A percentile compares a stretch with the other conserved stretches of the same genome.
These are phyloP conservation scores for Pythium pyrilobum DNA, from an alignment of 352 stramenopile genomes.

Conservation along the genomic window DNA sequence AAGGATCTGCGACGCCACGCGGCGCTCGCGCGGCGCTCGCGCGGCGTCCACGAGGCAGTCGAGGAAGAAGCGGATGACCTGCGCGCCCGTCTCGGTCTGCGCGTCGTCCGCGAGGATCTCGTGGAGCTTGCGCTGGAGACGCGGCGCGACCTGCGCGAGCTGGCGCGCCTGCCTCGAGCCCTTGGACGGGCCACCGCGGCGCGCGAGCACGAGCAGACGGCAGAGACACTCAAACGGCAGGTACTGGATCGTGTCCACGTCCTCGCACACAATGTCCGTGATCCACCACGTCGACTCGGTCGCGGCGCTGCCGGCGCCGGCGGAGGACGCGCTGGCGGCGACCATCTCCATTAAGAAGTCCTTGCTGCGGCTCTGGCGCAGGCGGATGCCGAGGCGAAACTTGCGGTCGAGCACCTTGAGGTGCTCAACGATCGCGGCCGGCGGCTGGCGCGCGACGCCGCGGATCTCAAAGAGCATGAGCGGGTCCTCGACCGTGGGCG, in stretches of 20 bases:
- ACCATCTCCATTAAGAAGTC: slow-evolving; percentile 90
- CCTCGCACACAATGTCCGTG: slow-evolving; percentile 82
- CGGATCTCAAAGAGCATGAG: slow-evolving; percentile 72
- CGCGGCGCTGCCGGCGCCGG: slow-evolving; percentile 3
- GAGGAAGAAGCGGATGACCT: slow-evolving; percentile 68
- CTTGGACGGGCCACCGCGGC: slow-evolving; percentile 15
- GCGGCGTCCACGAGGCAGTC: slow-evolving; percentile 63
- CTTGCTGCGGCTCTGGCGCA: slow-evolving; percentile 68
- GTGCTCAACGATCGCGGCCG: slow-evolving; percentile 69
- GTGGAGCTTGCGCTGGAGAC: slow-evolving; percentile 47
- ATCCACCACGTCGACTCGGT: slow-evolving; percentile 65
- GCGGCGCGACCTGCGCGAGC: slow-evolving; percentile 37
- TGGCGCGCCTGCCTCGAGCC: slow-evolving; percentile 15
- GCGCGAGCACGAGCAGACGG: slow-evolving; percentile 65
- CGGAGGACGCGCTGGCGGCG: slow-evolving; percentile 17
- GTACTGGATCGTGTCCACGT: slow-evolving; percentile 78
- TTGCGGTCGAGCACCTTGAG: slow-evolving; percentile 61
- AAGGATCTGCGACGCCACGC: slow-evolving; percentile 62
- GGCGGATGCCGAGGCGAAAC: slow-evolving; percentile 69
- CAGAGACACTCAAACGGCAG: slow-evolving; percentile 73
- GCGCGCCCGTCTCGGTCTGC: slow-evolving; percentile 32
- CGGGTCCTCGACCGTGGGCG: slow-evolving; percentile 43
- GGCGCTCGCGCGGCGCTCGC: slow-evolving; percentile 35
- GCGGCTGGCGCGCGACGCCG: slow-evolving; percentile 61
- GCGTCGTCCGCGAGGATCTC: slow-evolving; percentile 39